Evolutionary conservation across 1,284 basidiomycete species (phyloP).

Genomic region (Phellopilus nigrolimitatus): DNA sequence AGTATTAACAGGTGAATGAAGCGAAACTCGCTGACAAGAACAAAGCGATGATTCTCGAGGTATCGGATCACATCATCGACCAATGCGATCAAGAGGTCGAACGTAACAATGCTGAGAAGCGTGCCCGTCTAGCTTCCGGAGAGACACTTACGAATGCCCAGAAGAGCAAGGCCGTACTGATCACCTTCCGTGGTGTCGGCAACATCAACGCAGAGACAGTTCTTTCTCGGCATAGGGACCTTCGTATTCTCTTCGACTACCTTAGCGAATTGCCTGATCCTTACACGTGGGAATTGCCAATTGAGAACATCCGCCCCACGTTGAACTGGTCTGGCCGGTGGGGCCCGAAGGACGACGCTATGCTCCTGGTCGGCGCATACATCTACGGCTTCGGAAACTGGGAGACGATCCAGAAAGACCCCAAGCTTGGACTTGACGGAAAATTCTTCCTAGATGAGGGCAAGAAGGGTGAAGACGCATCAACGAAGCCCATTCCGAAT

Average conservation of each 20-base stretch:
- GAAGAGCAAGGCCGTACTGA: slow-evolving; percentile 93
- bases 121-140: slow-evolving; percentile 70
- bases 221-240: slow-evolving; percentile 83
- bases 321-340: slow-evolving; percentile 96
- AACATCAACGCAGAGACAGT: slow-evolving; percentile 99
- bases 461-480: slow-evolving; percentile 81
- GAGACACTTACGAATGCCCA: slow-evolving; percentile 82
- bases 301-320: slow-evolving; percentile 90
- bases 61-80: slow-evolving; percentile 89
- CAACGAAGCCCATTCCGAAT: slow-evolving; percentile 84
- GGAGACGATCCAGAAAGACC: slow-evolving; percentile 92
- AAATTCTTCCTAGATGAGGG: slow-evolving; percentile 98
- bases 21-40: slow-evolving; percentile 96
- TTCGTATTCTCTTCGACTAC: slow-evolving; percentile 85
- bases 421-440: slow-evolving; percentile 76
- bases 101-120: slow-evolving; percentile 79
- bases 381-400: slow-evolving; percentile 95
- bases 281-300: slow-evolving; percentile 82
- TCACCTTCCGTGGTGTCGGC: slow-evolving; percentile 84
- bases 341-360: slow-evolving; percentile 90
- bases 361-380: slow-evolving; percentile 92
- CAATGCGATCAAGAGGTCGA: slow-evolving; percentile 82
- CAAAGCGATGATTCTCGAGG: slow-evolving; percentile 85
- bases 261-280: slow-evolving; percentile 66
- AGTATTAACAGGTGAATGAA: slow-evolving; percentile 65